Evolutionary conservation across 2,329 filamentous ascomycete genomes (phyloP).

Genomic region (Paradendryphiella salina): DNA sequence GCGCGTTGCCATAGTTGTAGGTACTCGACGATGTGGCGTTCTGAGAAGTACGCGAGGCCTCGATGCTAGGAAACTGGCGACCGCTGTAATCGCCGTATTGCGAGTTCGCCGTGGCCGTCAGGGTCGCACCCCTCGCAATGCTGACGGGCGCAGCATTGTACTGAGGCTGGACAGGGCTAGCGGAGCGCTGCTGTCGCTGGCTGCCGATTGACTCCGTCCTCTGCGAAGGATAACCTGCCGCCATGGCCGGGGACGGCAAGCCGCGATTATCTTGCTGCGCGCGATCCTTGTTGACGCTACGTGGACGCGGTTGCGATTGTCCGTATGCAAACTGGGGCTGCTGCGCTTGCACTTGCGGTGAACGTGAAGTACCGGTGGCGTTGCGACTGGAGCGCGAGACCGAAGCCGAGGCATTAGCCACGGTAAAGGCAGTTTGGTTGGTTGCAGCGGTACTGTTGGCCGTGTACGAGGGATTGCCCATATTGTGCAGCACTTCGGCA

Average conservation of each 20-base stretch:
- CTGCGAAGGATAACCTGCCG: slow-evolving; percentile 34
- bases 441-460: slow-evolving; percentile 19
- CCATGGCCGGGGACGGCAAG: slow-evolving; percentile 29
- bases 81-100: slow-evolving; percentile 29
- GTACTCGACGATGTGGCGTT: slow-evolving; percentile 19
- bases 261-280: slow-evolving; percentile 23
- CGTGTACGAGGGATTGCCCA: slow-evolving; percentile 39
- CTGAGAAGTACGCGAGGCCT: slow-evolving; percentile 21
- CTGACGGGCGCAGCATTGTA: slow-evolving; percentile 21
- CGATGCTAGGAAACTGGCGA: slow-evolving; percentile 30
- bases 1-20: slow-evolving; percentile 27
- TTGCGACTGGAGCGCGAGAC: slow-evolving; percentile 25
- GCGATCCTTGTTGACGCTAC: slow-evolving; percentile 34
- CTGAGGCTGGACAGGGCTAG: slow-evolving; percentile 35
- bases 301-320: slow-evolving; percentile 32
- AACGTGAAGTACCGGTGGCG: slow-evolving; percentile 16
- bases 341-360: slow-evolving; percentile 25
- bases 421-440: slow-evolving; percentile 28
- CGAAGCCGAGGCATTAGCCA: slow-evolving; percentile 24
- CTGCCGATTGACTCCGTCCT: slow-evolving; percentile 26
- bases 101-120: slow-evolving; percentile 18
- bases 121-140: slow-evolving; percentile 13
- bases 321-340: slow-evolving; percentile 26
- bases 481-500: slow-evolving; percentile 40
- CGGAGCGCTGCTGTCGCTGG: slow-evolving; percentile 35